Conservation (phyloP, 164 flowering plant species). For the Cinnamomum chago region DNA sequence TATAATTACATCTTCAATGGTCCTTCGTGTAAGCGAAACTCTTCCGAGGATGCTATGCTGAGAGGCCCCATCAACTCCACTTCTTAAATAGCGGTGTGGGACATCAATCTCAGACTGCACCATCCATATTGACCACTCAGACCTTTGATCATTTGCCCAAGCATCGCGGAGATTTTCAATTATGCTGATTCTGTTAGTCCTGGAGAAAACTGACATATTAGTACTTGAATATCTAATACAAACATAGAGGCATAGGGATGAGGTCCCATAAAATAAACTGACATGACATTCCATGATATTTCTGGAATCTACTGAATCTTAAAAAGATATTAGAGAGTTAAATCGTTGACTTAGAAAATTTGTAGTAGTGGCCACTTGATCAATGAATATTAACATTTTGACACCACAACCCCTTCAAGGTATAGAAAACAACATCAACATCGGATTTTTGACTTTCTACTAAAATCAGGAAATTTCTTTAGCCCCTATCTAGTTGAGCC, state of each 20-base stretch:
- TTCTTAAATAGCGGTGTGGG: conserved; percentile 77
- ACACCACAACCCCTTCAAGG: no score
- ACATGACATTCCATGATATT: background rate
- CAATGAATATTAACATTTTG: no score
- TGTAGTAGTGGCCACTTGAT: no score
- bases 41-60: conserved; percentile 44
- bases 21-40: conserved; percentile 45
- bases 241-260: conserved; percentile 3
- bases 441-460: no score
- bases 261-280: no score
- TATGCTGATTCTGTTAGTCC: conserved; percentile 63
- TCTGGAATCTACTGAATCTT: no score
- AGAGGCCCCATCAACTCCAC: conserved; percentile 57
- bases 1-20: conserved; percentile 60
- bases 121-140: conserved; percentile 99
- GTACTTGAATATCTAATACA: conserved; percentile 3
- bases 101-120: conserved; percentile 87
- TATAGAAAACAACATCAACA: no score
- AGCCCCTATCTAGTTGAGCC: no score
- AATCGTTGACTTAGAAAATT: no score
- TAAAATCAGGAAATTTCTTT: no score
- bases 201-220: conserved; percentile 25
- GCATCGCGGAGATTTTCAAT: conserved; percentile 62
- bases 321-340: no score
- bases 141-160: conserved; percentile 87